Conservation (phyloP, 306 rosid species). For the Prosopis cineraria region DNA sequence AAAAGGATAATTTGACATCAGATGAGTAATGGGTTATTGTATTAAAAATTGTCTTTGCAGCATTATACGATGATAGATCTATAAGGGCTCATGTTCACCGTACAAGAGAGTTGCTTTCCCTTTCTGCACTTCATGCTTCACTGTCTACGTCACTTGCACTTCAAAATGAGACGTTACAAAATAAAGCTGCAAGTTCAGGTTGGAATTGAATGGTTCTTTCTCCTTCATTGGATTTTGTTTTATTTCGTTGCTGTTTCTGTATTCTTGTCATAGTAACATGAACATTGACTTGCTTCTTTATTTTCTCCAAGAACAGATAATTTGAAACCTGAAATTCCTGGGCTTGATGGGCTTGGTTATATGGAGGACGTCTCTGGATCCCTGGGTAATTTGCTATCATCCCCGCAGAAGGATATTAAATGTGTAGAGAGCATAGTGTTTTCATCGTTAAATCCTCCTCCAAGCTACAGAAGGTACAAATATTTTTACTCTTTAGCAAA, state of each 20-base stretch:
- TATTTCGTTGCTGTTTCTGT: slow-evolving; percentile 11
- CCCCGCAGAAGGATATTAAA: slow-evolving; percentile 75
- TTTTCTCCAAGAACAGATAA: slow-evolving; percentile 51
- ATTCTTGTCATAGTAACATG: slow-evolving; percentile 2
- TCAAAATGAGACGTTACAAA: slow-evolving; percentile 74
- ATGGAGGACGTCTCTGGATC: slow-evolving; percentile 97
- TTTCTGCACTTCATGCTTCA: slow-evolving; percentile 88
- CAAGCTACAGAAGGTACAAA: slow-evolving; percentile 85
- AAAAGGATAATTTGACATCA: slow-evolving; percentile 23
- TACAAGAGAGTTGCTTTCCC: slow-evolving; percentile 89
- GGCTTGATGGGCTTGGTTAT: slow-evolving; percentile 90
- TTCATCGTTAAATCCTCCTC: slow-evolving; percentile 98
- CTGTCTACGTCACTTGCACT: slow-evolving; percentile 95
- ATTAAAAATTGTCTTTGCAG: slow-evolving; percentile 54
- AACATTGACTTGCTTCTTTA: slow-evolving; percentile 39
- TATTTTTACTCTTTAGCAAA: slow-evolving; percentile 16
- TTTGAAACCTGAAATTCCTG: slow-evolving; percentile 69
- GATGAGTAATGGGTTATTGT: slow-evolving; percentile 44
- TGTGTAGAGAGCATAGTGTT: slow-evolving; percentile 89
- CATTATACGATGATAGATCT: slow-evolving; percentile 97
- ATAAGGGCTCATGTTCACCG: slow-evolving; percentile 98
- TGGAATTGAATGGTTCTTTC: slow-evolving; percentile 32
- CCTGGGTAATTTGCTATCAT: slow-evolving; percentile 68
- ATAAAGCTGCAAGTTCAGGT: slow-evolving; percentile 67
- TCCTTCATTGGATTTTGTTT: slow-evolving; percentile 17